A percentile compares a stretch with the other conserved stretches of the same genome.
Conservation (phyloP, 768 basidiomycete genomes). For the Lactarius pseudohatsudake region DNA sequence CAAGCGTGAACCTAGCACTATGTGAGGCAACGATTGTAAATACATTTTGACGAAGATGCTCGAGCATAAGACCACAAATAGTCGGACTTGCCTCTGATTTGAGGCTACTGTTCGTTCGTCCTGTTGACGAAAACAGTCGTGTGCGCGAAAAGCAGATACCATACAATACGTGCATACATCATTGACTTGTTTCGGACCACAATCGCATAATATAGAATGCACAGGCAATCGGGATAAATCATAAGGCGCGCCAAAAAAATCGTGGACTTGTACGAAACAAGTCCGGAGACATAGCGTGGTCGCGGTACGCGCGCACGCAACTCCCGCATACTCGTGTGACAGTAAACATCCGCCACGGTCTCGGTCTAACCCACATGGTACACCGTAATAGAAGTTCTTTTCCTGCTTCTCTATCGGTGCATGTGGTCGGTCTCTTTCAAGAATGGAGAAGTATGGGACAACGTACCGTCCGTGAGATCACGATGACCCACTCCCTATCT, state of each 20-base stretch:
- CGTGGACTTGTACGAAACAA: neutral
- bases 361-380: slow-evolving; percentile 14
- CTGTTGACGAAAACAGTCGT: neutral
- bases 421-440: neutral
- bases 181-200: neutral
- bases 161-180: neutral
- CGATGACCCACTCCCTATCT: slow-evolving; percentile 22
- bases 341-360: neutral
- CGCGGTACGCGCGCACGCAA: neutral
- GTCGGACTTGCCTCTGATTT: no score
- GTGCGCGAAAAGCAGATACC: neutral
- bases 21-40: no score
- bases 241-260: neutral
- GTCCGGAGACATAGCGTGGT: neutral
- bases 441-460: neutral
- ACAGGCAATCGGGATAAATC: neutral
- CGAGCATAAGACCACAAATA: no score
- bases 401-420: neutral
- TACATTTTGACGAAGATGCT: no score
- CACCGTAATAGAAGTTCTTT: neutral
- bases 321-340: no score
- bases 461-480: slow-evolving; percentile 12
- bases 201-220: neutral
- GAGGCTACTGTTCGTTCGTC: no score
- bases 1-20: no score